Conservation (phyloP, 352 stramenopile species). For the Plasmopara viticola region DNA sequence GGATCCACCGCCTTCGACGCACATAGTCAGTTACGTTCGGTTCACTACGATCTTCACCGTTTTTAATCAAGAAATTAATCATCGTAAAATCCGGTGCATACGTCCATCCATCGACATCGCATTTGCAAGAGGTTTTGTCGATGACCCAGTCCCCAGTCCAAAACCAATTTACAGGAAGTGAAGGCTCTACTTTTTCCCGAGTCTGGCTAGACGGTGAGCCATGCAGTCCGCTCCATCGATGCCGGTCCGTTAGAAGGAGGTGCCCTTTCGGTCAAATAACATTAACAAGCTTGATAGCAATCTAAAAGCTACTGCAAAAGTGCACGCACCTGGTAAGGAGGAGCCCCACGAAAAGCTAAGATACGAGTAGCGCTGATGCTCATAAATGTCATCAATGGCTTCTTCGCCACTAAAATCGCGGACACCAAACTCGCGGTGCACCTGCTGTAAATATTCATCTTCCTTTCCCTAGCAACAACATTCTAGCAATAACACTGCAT, state of each 20-base stretch:
- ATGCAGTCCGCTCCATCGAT: slow-evolving; percentile 48
- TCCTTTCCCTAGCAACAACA: slow-evolving; percentile 33
- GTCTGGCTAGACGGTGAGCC: slow-evolving; percentile 58
- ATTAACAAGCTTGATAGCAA: background rate
- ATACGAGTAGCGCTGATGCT: slow-evolving; percentile 80
- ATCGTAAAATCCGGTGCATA: slow-evolving; percentile 79
- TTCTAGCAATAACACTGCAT: slow-evolving; percentile 1
- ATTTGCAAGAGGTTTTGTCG: slow-evolving; percentile 43
- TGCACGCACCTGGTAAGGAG: slow-evolving; percentile 38
- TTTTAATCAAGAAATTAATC: slow-evolving; percentile 66
- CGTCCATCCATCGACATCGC: slow-evolving; percentile 61
- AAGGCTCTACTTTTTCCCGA: slow-evolving; percentile 49
- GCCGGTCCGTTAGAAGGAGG: slow-evolving; percentile 58
- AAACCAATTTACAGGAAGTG: slow-evolving; percentile 55
- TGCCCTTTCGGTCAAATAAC: slow-evolving; percentile 27
- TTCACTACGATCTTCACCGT: slow-evolving; percentile 39
- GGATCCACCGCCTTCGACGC: slow-evolving; percentile 56
- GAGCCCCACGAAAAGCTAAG: slow-evolving; percentile 69
- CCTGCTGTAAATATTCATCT: slow-evolving; percentile 48
- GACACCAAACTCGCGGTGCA: slow-evolving; percentile 59
- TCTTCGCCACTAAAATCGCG: slow-evolving; percentile 64
- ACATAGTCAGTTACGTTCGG: slow-evolving; percentile 65
- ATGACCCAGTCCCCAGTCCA: slow-evolving; percentile 62
- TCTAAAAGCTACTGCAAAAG: background rate
- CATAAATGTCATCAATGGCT: slow-evolving; percentile 69